These are phyloP conservation scores for Phaseolus lunatus DNA, from an alignment of 306 rosid species.

Conservation along the genomic window DNA sequence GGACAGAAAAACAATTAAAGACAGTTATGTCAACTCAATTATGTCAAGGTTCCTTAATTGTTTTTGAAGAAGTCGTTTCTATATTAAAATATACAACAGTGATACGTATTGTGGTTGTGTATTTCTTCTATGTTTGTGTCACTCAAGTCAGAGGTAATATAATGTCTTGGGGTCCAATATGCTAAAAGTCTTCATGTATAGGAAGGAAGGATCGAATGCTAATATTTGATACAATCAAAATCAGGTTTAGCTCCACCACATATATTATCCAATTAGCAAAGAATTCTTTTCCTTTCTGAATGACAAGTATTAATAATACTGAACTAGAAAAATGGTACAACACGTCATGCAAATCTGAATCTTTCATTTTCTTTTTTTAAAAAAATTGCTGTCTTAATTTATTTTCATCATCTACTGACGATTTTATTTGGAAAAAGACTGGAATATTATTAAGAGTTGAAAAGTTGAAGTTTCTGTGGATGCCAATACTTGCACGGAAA, in stretches of 20 bases:
- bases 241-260: neutral
- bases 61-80: constrained; percentile 1
- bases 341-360: neutral
- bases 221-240: too few species aligned
- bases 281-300: neutral
- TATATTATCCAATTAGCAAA: neutral
- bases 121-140: neutral
- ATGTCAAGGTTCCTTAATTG: neutral
- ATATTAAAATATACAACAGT: neutral
- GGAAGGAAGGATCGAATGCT: neutral
- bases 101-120: neutral
- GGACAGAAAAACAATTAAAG: neutral
- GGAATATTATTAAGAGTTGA: neutral
- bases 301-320: too few species aligned
- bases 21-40: neutral
- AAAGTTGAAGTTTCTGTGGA: neutral
- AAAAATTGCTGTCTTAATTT: neutral
- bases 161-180: neutral
- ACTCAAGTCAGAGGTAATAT: neutral
- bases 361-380: neutral
- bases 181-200: neutral
- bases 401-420: neutral
- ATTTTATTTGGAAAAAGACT: neutral
- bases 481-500: too few species aligned
- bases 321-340: neutral